Evolutionary conservation across 768 basidiomycete genomes (phyloP).

Genomic region (Fistulinella prunicolor): DNA sequence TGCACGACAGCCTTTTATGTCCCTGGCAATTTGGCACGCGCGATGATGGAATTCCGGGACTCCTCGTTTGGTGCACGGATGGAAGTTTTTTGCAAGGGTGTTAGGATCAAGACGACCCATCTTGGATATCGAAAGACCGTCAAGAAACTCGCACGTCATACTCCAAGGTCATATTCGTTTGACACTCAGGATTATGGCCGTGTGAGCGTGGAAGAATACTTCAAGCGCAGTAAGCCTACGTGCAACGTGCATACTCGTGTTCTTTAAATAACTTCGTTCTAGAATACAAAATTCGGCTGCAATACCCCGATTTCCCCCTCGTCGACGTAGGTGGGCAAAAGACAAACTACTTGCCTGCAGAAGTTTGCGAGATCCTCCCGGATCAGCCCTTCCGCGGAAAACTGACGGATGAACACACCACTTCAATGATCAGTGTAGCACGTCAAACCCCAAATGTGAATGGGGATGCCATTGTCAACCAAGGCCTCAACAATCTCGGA

Average conservation of each 20-base stretch:
- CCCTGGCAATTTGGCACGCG: slow-evolving; percentile 41
- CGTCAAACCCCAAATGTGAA: slow-evolving; percentile 51
- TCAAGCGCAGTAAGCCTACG: slow-evolving; percentile 39
- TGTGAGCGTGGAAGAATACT: slow-evolving; percentile 49
- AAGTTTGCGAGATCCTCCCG: slow-evolving; percentile 48
- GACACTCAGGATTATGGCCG: slow-evolving; percentile 38
- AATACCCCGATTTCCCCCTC: slow-evolving; percentile 41
- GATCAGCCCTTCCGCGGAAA: slow-evolving; percentile 47
- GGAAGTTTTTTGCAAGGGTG: slow-evolving; percentile 60
- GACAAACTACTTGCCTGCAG: slow-evolving; percentile 42
- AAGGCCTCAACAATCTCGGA: slow-evolving; percentile 45
- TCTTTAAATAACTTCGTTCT: neutral
- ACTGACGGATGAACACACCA: slow-evolving; percentile 51
- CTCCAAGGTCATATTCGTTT: slow-evolving; percentile 40
- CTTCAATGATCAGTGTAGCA: slow-evolving; percentile 48
- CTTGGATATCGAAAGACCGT: slow-evolving; percentile 75
- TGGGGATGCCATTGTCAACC: slow-evolving; percentile 40
- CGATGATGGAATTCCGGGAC: slow-evolving; percentile 40
- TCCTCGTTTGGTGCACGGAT: slow-evolving; percentile 59
- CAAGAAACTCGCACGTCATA: slow-evolving; percentile 46
- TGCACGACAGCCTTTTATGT: slow-evolving; percentile 50
- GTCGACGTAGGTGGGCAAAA: slow-evolving; percentile 49
- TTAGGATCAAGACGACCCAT: slow-evolving; percentile 65
- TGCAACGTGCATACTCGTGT: neutral
- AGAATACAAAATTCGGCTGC: slow-evolving; percentile 44